Evolutionary conservation across 176 grass and related monocot species (phyloP), one percentile per base, ranked within the genome.

Genomic region (Carex parvula): DNA sequence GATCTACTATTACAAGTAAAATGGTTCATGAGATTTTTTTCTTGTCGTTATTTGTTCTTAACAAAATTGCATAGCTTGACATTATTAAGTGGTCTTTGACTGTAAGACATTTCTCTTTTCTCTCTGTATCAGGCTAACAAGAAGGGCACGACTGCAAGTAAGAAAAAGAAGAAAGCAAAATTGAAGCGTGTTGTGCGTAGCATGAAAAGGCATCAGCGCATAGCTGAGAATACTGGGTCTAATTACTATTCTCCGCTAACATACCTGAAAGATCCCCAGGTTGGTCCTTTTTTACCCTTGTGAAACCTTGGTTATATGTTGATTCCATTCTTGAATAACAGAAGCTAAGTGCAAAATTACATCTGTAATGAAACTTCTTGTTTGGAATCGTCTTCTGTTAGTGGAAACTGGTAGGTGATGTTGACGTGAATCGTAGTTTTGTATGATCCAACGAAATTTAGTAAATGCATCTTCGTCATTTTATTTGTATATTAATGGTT

Each of bases 131-230:
- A 98, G 95, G 91, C 95, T 90, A 89, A 92, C 79, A 85, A 95
- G 77, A 95, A 95, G 60, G 95, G 95, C 33, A 95, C 95, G 24
- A 21, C 33, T 86, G 88, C 95, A 44, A 98, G 92, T 86, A 98
- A 95, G 89, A 98, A 98, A 92, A 98, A 95, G 85, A 98, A 98
- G 92, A 93, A 95, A 70, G 92, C 95, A 72, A 98, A 98, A 90
- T 89, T 98, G 63, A 87, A 98, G 75, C 89, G 92, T 37, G 91
- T 89, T 14, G 54, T 98, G 39, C 92, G 95, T 73, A 98, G 91
- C 85, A 93, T 98, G 89, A 98, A 98, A 91, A 98, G 84, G 76
- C 95, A 93, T 52, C 92, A 98, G 79, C 74, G 86, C 15, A 92
- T 95, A 87, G 84, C 77, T 35, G 89, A 90, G 14, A 84, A 88